Conservation (phyloP, 768 basidiomycete species). For the Phanerochaete sordida region DNA sequence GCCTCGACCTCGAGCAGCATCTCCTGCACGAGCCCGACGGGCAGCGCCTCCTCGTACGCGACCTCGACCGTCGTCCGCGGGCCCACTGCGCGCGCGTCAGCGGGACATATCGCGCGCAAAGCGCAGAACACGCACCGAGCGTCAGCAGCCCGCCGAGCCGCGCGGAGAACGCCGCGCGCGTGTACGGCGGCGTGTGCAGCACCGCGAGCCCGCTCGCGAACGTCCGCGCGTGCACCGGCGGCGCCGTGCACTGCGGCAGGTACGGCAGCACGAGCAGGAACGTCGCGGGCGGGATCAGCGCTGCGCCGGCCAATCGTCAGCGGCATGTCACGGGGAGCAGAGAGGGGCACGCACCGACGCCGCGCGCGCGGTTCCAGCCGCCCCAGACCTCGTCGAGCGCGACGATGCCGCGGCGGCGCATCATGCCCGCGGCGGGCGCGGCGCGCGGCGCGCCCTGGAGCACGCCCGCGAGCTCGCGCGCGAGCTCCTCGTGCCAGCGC, state of each 20-base stretch:
- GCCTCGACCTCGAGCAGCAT: constrained; percentile 75
- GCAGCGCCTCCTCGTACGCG: constrained; percentile 65
- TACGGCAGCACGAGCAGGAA: constrained; percentile 73
- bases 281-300: constrained; percentile 86
- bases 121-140: constrained; percentile 24
- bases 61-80: constrained; percentile 62
- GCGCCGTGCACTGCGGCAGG: constrained; percentile 60
- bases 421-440: constrained; percentile 45
- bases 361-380: constrained; percentile 90
- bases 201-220: constrained; percentile 77
- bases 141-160: constrained; percentile 58
- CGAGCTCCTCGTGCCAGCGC: constrained; percentile 76
- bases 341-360: constrained; percentile 61
- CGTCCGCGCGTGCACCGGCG: constrained; percentile 61
- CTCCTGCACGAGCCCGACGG: constrained; percentile 71
- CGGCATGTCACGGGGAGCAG: background rate
- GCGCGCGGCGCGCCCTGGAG: constrained; percentile 46
- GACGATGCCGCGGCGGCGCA: constrained; percentile 77
- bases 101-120: background rate
- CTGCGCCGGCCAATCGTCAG: constrained; percentile 40
- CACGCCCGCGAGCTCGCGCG: constrained; percentile 74
- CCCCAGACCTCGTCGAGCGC: constrained; percentile 94
- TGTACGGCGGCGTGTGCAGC: constrained; percentile 79
- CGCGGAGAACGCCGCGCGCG: constrained; percentile 61
- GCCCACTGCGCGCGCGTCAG: constrained; percentile 13